Evolutionary conservation across 805 yeast genomes (phyloP).

Genomic region (Metschnikowia cubensis): DNA sequence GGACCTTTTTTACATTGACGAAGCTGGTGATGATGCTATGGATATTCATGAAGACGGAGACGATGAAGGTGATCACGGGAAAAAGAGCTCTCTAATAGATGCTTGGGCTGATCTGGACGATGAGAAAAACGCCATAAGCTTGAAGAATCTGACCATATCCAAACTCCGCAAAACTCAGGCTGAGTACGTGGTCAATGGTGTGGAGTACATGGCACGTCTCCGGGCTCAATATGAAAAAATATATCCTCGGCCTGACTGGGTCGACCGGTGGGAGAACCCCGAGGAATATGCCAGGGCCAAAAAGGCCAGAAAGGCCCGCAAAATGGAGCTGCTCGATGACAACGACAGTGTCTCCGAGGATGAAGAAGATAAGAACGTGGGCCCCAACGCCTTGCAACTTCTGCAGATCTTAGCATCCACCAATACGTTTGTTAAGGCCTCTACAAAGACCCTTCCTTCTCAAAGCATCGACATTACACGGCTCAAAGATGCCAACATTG

Average conservation of each 20-base stretch:
- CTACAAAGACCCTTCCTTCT: constrained; percentile 61
- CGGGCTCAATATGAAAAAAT: constrained; percentile 68
- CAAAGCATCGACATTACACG: constrained; percentile 71
- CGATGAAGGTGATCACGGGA: constrained; percentile 27
- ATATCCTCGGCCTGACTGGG: constrained; percentile 88
- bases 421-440: constrained; percentile 37
- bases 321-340: background rate
- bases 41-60: constrained; percentile 27
- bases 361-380: constrained; percentile 18
- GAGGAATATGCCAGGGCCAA: background rate
- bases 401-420: constrained; percentile 30
- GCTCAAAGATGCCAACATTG: constrained; percentile 79
- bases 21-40: constrained; percentile 32
- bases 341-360: constrained; percentile 21
- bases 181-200: constrained; percentile 55
- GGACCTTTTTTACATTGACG: constrained; percentile 42
- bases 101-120: constrained; percentile 90
- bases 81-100: background rate
- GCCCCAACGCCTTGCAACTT: constrained; percentile 28
- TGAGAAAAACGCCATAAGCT: constrained; percentile 61
- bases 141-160: constrained; percentile 56
- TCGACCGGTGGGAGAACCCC: constrained; percentile 25
- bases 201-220: constrained; percentile 57
- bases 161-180: constrained; percentile 64
- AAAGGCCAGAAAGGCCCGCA: background rate